phyloP scores from a whole-genome alignment of 108 stramenopile genomes.

The Fragilaria crotonensis region DNA sequence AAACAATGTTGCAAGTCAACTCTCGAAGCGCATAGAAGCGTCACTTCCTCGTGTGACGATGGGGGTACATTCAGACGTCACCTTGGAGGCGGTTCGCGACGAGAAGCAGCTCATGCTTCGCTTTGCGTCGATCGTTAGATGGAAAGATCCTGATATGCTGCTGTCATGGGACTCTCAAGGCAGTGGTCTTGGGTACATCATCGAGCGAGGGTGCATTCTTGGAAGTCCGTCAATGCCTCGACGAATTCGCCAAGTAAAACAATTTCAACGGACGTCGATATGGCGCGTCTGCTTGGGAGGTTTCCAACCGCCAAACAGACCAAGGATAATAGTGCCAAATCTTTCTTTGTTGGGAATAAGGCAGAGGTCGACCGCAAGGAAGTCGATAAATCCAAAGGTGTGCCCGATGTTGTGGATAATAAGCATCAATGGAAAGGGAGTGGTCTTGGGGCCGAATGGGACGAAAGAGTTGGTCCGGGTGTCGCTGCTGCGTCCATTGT shows the following conservation, averaged over 20 bases:
- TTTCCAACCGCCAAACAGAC: conserved; percentile 27
- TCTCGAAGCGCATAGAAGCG: conserved; percentile 11
- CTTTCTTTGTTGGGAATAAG: conserved; percentile 1
- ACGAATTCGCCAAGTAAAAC: conserved; percentile 2
- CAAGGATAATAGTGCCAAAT: neutral
- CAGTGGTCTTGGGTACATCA: conserved; percentile 69
- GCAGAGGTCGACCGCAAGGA: conserved; percentile 3
- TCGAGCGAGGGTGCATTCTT: conserved; percentile 58
- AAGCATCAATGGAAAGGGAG: conserved; percentile 56
- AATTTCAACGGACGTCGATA: conserved; percentile 42
- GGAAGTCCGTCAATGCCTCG: conserved; percentile 25
- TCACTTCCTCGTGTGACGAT: conserved; percentile 29
- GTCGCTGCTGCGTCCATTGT: conserved; percentile 81
- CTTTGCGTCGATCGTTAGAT: conserved; percentile 57
- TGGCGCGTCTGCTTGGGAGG: conserved; percentile 72
- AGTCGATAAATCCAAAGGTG: conserved; percentile 13
- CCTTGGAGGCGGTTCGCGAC: conserved; percentile 39
- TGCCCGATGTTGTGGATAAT: conserved; percentile 4
- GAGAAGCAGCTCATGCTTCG: conserved; percentile 57
- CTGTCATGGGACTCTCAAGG: conserved; percentile 86
- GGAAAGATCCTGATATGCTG: conserved; percentile 76
- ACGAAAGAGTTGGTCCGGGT: conserved; percentile 83
- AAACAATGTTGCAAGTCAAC: neutral
- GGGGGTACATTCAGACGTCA: conserved; percentile 38
- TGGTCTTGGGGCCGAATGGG: conserved; percentile 83